phyloP scores from a whole-genome alignment of 306 rosid genomes.

The apple (Malus domestica) region ASM211411v1 NC_041791.1:13477001-13477500 shows the following conservation, averaged over 20 bases:
- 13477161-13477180: constrained; percentile 89
- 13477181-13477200: constrained; percentile 98
- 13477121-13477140: constrained; percentile 78
- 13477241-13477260: background rate
- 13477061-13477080: constrained; percentile 5
- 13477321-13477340: no score
- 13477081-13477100: background rate
- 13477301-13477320: no score
- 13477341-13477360: background rate
- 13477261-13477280: background rate
- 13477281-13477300: background rate
- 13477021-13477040: constrained; percentile 9
- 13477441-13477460: background rate
- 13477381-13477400: background rate
- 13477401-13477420: background rate
- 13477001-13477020: constrained; percentile 22
- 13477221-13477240: background rate
- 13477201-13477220: constrained; percentile 40
- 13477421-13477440: background rate
- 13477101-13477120: constrained; percentile 70
- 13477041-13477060: background rate
- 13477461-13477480: background rate
- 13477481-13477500: background rate
- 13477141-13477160: constrained; percentile 87
- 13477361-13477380: background rate